A percentile compares a stretch with the other conserved stretches of the same genome.
Evolutionary conservation across 2,329 filamentous ascomycete species (phyloP).

Genomic region (Diaporthe vaccinii): DNA sequence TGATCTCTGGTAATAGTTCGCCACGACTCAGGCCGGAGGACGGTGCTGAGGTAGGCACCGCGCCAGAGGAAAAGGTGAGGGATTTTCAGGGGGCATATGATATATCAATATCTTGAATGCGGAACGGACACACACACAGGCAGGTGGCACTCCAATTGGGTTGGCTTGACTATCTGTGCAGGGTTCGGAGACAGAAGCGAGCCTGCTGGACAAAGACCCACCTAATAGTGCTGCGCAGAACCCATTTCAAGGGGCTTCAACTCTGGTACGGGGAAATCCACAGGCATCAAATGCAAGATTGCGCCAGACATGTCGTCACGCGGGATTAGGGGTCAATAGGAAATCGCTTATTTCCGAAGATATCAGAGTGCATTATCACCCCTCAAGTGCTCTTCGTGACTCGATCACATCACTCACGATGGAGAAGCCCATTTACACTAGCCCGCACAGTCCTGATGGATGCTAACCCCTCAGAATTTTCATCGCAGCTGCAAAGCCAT

Average conservation of each 20-base stretch:
- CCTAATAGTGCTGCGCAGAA: constrained; percentile 1
- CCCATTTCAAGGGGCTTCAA: not conserved
- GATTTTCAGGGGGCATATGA: constrained; percentile 19
- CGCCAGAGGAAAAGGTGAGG: not conserved
- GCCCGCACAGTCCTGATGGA: not conserved
- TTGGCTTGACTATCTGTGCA: not conserved
- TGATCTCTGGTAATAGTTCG: no score
- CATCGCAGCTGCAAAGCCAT: not conserved
- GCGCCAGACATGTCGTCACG: not conserved
- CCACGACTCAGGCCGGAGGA: constrained; percentile 11
- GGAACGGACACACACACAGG: not conserved
- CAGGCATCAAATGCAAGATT: not conserved
- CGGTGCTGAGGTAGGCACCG: not conserved
- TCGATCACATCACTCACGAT: not conserved
- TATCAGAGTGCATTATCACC: not conserved
- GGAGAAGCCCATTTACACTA: not conserved
- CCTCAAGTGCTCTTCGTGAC: not conserved
- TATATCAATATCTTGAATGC: not conserved
- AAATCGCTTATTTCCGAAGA: not conserved
- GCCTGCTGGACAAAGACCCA: constrained; percentile 2
- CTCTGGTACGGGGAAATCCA: not conserved
- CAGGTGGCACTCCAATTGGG: constrained; percentile 4
- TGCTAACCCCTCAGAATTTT: not conserved
- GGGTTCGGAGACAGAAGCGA: constrained; percentile 14
- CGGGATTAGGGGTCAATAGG: not conserved